Percentiles rank a stretch among this genome's conserved stretches.
phyloP scores from a whole-genome alignment of 306 rosid species.

The barrel medic (Medicago truncatula) region MtrunA17r5.0-ANR NC_053046.1:43347501-43348000 shows the following conservation, averaged over 20 bases:
- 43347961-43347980: slow-evolving; percentile 94
- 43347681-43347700: not conserved
- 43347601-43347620: slow-evolving; percentile 1
- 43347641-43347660: too few relatives aligned
- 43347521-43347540: not conserved
- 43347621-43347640: slow-evolving; percentile 1
- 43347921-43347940: slow-evolving; percentile 84
- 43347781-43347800: slow-evolving; percentile 4
- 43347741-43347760: slow-evolving; percentile 12
- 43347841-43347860: slow-evolving; percentile 93
- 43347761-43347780: slow-evolving; percentile 17
- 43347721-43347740: not conserved
- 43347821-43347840: slow-evolving; percentile 79
- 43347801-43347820: slow-evolving; percentile 76
- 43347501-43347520: not conserved
- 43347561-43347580: not conserved
- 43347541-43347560: not conserved
- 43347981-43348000: slow-evolving; percentile 87
- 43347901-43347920: slow-evolving; percentile 74
- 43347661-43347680: not conserved
- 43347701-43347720: not conserved
- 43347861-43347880: slow-evolving; percentile 99
- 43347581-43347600: slow-evolving; percentile 28
- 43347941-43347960: slow-evolving; percentile 84
- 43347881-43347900: slow-evolving; percentile 92